These are phyloP conservation scores for Metarhizium humberi DNA, from an alignment of 2,329 filamentous ascomycete species.

Conservation along the genomic window DNA sequence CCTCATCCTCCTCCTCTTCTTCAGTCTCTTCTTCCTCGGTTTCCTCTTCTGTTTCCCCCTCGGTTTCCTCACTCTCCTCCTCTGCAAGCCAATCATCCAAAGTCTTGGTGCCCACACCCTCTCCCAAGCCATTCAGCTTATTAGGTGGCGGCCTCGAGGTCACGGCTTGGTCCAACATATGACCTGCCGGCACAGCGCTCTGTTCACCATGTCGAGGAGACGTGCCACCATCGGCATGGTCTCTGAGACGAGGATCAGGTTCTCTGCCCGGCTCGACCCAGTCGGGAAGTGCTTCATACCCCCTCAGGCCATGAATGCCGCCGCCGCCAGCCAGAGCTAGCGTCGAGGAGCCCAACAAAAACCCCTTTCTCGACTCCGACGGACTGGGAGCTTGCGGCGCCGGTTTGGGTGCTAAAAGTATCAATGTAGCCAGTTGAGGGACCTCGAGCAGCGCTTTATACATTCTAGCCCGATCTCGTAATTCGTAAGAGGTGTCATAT, in stretches of 20 bases:
- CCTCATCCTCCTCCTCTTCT: conserved; percentile 40
- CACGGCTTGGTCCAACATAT: conserved; percentile 51
- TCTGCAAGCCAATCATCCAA: conserved; percentile 90
- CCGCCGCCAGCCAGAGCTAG: conserved; percentile 72
- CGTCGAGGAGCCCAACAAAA: conserved; percentile 75
- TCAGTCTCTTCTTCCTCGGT: conserved; percentile 36
- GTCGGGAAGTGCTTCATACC: conserved; percentile 70
- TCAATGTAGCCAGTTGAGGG: conserved; percentile 80
- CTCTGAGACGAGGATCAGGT: conserved; percentile 65
- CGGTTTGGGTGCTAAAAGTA: conserved; percentile 89
- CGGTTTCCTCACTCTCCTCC: conserved; percentile 46
- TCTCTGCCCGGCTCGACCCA: conserved; percentile 79
- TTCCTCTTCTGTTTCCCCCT: conserved; percentile 40
- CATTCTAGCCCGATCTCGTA: conserved; percentile 81
- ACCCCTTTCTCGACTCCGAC: conserved; percentile 70
- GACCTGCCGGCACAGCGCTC: conserved; percentile 45
- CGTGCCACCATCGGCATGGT: conserved; percentile 35
- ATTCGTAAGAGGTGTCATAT: conserved; percentile 91
- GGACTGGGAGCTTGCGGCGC: conserved; percentile 86
- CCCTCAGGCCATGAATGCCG: conserved; percentile 63
- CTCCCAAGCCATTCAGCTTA: conserved; percentile 42
- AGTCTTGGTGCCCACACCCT: conserved; percentile 58
- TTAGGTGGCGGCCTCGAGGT: conserved; percentile 26
- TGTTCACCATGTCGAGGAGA: conserved; percentile 22
- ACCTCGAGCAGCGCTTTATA: conserved; percentile 77